Percentiles rank a stretch among this genome's conserved stretches.
These are phyloP conservation scores for Bipolaris bicolor DNA, from an alignment of 2,329 filamentous ascomycete genomes.

Conservation along the genomic window DNA sequence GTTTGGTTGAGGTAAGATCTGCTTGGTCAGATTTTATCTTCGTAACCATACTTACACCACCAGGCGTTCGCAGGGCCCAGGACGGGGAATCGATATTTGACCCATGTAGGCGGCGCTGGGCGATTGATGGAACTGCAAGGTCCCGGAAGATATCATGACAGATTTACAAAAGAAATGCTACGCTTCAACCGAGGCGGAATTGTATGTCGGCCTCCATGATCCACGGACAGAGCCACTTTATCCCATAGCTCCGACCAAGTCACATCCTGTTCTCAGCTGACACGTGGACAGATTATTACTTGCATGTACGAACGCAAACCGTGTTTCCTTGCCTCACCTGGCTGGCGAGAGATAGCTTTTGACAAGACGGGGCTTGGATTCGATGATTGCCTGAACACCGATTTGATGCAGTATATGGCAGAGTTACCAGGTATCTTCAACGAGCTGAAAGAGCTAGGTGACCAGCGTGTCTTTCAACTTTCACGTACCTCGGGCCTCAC, in stretches of 20 bases:
- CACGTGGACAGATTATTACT: conserved; percentile 35
- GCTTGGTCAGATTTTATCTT: background rate
- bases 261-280: conserved; percentile 1
- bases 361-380: conserved; percentile 35
- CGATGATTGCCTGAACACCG: conserved; percentile 38
- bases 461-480: conserved; percentile 6
- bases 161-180: conserved; percentile 41
- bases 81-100: conserved; percentile 39
- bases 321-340: conserved; percentile 39
- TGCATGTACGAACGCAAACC: conserved; percentile 39
- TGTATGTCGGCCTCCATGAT: conserved; percentile 25
- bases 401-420: conserved; percentile 37
- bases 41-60: background rate
- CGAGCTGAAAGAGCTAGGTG: conserved; percentile 32
- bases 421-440: conserved; percentile 36
- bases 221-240: background rate
- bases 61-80: conserved; percentile 43
- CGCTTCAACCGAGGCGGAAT: conserved; percentile 41
- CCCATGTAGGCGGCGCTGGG: conserved; percentile 43
- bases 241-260: background rate
- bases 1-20: conserved; percentile 39
- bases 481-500: conserved; percentile 7
- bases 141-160: conserved; percentile 31
- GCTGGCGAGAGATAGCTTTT: conserved; percentile 44
- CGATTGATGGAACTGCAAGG: conserved; percentile 44